Conservation (phyloP, 129 eudicot genomes). For the Flaveria ramosissima region DNA sequence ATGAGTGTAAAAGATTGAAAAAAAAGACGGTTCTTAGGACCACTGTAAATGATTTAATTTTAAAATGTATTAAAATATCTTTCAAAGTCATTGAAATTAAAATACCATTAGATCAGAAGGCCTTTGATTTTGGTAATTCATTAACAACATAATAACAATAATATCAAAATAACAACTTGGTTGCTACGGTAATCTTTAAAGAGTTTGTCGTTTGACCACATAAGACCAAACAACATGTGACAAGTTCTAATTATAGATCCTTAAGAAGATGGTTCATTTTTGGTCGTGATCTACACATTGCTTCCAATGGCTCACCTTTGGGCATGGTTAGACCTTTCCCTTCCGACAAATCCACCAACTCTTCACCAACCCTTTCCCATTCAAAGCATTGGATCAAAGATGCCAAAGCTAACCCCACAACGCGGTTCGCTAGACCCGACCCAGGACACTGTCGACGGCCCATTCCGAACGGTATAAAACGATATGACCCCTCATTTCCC, state of each 20-base stretch:
- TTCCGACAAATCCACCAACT: slow-evolving; percentile 31
- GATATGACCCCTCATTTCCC: slow-evolving; percentile 23
- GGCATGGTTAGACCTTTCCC: slow-evolving; percentile 42
- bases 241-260: slow-evolving; percentile 13
- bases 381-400: slow-evolving; percentile 46
- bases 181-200: too few species aligned
- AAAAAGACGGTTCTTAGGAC: too few species aligned
- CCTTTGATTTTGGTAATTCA: too few species aligned
- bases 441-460: slow-evolving; percentile 47
- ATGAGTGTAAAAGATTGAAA: too few species aligned
- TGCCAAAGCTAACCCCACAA: slow-evolving; percentile 29
- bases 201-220: too few species aligned
- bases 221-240: background rate
- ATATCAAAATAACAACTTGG: too few species aligned
- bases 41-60: too few species aligned
- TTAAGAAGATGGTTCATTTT: slow-evolving; percentile 33
- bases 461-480: slow-evolving; percentile 44
- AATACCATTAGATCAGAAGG: too few species aligned
- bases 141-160: too few species aligned
- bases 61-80: too few species aligned
- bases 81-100: too few species aligned
- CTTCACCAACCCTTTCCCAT: slow-evolving; percentile 45
- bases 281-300: slow-evolving; percentile 37
- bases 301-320: slow-evolving; percentile 49
- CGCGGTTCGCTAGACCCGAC: slow-evolving; percentile 31